These are phyloP conservation scores for Polygonum maritimum DNA, from an alignment of 148 eudicot species.

Conservation along the genomic window DNA sequence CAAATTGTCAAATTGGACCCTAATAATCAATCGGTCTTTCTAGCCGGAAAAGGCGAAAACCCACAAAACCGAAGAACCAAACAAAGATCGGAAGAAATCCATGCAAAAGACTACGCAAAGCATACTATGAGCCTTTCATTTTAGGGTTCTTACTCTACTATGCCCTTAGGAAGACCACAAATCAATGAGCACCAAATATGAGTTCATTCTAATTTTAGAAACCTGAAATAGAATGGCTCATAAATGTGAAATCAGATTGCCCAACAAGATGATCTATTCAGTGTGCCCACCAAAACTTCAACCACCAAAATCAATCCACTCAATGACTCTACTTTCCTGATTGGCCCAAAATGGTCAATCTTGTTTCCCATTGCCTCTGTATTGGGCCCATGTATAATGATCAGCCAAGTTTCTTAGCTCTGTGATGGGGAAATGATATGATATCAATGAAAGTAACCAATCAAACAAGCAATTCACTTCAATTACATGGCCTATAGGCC, in stretches of 20 bases:
- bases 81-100: too few species aligned
- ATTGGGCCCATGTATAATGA: slow-evolving; percentile 1
- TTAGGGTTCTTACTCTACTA: too few species aligned
- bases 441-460: not conserved
- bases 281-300: not conserved
- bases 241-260: not conserved
- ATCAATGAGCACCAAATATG: not conserved
- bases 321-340: not conserved
- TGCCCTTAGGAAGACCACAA: too few species aligned
- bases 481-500: not conserved
- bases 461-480: not conserved
- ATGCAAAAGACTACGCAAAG: too few species aligned
- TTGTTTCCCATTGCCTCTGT: not conserved
- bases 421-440: not conserved
- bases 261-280: not conserved
- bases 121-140: too few species aligned
- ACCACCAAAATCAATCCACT: not conserved
- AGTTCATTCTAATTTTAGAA: slow-evolving; percentile 4
- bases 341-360: slow-evolving; percentile 8
- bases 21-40: too few species aligned
- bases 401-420: not conserved
- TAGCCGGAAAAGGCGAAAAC: too few species aligned
- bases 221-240: not conserved
- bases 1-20: too few species aligned
- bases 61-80: too few species aligned